Conservation (phyloP, 305 asterid species). For the Salvia sclarea region DNA sequence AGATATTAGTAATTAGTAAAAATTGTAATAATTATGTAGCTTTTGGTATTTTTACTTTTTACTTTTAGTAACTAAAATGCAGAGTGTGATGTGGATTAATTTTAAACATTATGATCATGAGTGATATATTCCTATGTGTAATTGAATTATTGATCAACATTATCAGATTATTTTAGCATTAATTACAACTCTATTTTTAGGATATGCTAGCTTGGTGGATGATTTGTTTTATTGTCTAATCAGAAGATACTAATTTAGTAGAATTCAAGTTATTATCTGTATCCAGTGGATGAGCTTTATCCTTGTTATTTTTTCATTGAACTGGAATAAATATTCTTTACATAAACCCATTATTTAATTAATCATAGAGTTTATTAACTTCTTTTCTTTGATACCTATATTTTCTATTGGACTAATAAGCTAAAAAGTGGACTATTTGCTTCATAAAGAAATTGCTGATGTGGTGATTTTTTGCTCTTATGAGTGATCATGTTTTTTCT, state of each 20-base stretch:
- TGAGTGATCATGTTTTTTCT: neutral
- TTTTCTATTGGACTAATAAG: slow-evolving; percentile 6
- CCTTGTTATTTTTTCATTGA: neutral
- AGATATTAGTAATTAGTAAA: neutral
- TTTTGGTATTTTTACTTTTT: neutral
- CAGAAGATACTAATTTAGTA: neutral
- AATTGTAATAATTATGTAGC: neutral
- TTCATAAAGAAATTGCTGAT: slow-evolving; percentile 2
- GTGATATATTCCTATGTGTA: neutral
- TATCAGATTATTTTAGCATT: neutral
- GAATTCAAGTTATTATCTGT: neutral
- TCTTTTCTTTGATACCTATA: neutral
- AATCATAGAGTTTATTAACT: slow-evolving; percentile 5
- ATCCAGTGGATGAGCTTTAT: neutral
- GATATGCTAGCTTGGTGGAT: neutral
- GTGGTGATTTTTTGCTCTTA: neutral
- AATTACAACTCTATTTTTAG: neutral
- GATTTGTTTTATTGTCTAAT: neutral
- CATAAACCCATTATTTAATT: neutral
- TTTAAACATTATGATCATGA: neutral
- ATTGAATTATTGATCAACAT: slow-evolving; percentile 6
- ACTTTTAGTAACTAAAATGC: neutral
- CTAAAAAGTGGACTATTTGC: neutral
- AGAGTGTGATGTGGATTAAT: neutral
- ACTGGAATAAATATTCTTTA: neutral